Evolutionary conservation across 257 asterid genomes (phyloP), one percentile per base, ranked within the genome.

Genomic region (Handroanthus guayacan): DNA sequence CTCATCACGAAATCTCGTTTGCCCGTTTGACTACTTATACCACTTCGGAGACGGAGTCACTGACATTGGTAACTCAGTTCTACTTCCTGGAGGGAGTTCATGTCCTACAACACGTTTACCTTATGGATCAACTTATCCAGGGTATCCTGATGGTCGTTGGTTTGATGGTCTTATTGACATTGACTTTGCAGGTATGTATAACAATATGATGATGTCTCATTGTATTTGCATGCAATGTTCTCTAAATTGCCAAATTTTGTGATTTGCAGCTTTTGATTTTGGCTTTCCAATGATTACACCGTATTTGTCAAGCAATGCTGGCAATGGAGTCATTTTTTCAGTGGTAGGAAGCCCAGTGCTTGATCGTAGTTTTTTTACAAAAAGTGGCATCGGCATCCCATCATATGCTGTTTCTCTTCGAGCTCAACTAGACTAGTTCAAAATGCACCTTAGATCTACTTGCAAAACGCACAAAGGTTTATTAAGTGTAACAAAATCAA

Each of bases 271-370:
- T 4, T 25, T 9, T 9, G 78, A 75, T n/a, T 71, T 82, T 7
- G 62, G 69, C 6, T 69, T 82, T 4, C 80, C 77, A 0, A 17
- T 72, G 1, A 69, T 73, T 41, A 25, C 47, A 17, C 82, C 85
- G 25, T 81, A 77, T 61, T 60, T 81, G 52, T 60, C 74, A 5
- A 55, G 9, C 51, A 72, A 65, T 43, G 17, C 51, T 45, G 1
- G 48, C 37, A 58, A 76, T 25, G 84, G 79, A 14, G 75, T 56
- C 55, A 71, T 75, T 16, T 81, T 81, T 43, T 77, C 84, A n/a
- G 76, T 76, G 1, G 84, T 48, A 0, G 69, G 76, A 38, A 77
- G 79, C 16, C 65, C 84, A 11, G 81, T 80, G 7, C 76, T 81
- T 7, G 73, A 71, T n/a, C 64, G 56, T 2, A 14, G 13, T 2